These are phyloP conservation scores for Dendrocalamus latiflorus DNA, from an alignment of 202 grass and related monocot genomes.

Conservation along the genomic window DNA sequence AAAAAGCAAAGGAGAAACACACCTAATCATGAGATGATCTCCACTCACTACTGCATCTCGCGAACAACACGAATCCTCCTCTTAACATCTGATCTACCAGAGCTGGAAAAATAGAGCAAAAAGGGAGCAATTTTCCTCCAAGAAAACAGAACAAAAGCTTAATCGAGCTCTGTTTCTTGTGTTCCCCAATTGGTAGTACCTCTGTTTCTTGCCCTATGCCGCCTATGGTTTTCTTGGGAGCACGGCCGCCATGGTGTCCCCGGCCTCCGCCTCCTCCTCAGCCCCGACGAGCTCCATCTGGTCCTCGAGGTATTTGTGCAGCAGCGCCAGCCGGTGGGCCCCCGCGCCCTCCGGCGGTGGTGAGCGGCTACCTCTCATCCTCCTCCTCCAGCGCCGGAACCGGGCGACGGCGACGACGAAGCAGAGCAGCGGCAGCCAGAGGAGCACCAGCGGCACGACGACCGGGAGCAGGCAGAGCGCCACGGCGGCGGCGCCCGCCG, in stretches of 20 bases:
- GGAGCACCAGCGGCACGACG: slow-evolving; percentile 27
- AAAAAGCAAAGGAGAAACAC: neutral
- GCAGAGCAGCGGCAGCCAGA: slow-evolving; percentile 43
- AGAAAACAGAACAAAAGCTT: neutral
- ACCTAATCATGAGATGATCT: neutral
- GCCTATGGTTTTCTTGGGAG: neutral
- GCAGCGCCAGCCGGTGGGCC: slow-evolving; percentile 10
- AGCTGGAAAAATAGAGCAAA: neutral
- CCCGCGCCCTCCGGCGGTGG: neutral
- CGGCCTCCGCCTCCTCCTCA: neutral
- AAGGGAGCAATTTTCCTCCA: neutral
- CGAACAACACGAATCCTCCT: neutral
- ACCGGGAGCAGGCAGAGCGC: slow-evolving; percentile 35
- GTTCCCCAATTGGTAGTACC: neutral
- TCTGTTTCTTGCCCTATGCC: neutral
- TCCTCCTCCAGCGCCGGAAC: neutral
- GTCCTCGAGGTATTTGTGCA: slow-evolving; percentile 50
- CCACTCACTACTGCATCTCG: neutral
- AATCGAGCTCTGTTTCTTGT: neutral
- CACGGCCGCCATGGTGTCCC: neutral
- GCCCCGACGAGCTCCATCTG: slow-evolving; percentile 43
- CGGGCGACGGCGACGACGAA: slow-evolving; percentile 26
- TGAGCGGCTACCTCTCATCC: neutral
- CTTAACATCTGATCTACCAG: neutral
- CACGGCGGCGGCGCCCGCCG: neutral